Base-by-base conservation (phyloP, 1,139 yeast genomes). In the Blastobotrys malaysiensis region DNA sequence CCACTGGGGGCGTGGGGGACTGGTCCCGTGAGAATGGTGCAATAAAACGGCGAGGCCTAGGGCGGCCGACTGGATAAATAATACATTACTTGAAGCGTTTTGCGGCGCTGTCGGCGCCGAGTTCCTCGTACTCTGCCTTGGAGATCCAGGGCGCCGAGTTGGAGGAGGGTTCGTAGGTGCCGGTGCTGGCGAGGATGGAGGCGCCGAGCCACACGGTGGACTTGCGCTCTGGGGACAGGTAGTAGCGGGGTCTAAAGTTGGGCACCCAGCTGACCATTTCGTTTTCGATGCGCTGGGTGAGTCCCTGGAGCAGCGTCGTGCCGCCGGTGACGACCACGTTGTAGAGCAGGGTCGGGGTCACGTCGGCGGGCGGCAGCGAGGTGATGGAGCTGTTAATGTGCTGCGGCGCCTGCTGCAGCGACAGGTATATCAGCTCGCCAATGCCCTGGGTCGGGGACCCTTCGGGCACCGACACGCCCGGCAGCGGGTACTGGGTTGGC, bases 121-220 rank as follows among this genome's bases (percentile, higher is more conserved):
- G 46, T 45, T 55, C 58, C n/a, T 55, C 58, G 24, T 55, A 55
- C 22, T 55, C 58, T n/a, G 46, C 49, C 50, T 55, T 55, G 18
- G 58, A 49, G 31, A 55, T 49, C 58, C 58, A 55, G 16, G 39
- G 39, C 16, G 39, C 39, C 39, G 39, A 31, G 39, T 31, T 31
- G 20, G 49, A 20, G 6, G 48, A 43, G 20, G 49, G 52, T 19
- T 55, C 56, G 24, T 89, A 93, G 18, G 96, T 89, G 43, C 97
- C 98, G 66, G 93, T 77, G 57, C 96, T 87, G 2, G 96, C 86
- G 58, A 93, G 75, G 27, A 93, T 91, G 62, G 95, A 85, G 3
- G 97, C 99, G 48, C 99, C 99, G 48, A 93, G 80, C 98, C 99
- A 93, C 27, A 90, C 80, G 60, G 93, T 91, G 67, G 82, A 86